A percentile compares a stretch with the other conserved stretches of the same genome.
These are phyloP conservation scores for Thecamonas trahens DNA, from an alignment of 78 protist species.

Conservation along the genomic window DNA sequence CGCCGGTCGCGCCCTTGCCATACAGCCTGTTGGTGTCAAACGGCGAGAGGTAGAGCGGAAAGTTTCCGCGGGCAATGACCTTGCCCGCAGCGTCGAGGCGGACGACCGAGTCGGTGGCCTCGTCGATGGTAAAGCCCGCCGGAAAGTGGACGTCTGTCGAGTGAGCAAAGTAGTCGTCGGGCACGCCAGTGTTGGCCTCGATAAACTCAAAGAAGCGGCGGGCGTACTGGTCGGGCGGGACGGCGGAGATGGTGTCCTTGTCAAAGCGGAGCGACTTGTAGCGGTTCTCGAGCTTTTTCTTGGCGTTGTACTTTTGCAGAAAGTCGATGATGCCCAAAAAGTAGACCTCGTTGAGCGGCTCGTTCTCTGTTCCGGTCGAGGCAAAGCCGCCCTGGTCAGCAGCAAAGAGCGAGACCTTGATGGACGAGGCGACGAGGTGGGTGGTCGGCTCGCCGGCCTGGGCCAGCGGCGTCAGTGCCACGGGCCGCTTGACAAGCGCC, in stretches of 20 bases:
- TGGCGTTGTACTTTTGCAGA: conserved; percentile 1
- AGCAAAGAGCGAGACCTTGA: background rate
- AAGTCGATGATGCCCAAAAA: conserved; percentile 55
- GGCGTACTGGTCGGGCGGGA: conserved; percentile 10
- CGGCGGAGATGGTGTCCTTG: conserved; percentile 3
- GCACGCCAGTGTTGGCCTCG: background rate
- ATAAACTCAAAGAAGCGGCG: conserved; percentile 17
- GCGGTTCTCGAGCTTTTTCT: conserved; percentile 23
- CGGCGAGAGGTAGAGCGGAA: too few species aligned
- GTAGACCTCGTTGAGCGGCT: conserved; percentile 8
- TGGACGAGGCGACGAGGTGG: background rate
- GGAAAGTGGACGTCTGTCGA: too few species aligned
- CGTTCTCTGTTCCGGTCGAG: background rate
- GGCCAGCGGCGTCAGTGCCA: background rate
- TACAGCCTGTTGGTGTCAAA: too few species aligned
- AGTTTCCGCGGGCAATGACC: too few species aligned
- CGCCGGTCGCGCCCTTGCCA: too few species aligned
- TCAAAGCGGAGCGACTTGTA: background rate
- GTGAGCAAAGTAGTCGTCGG: too few species aligned
- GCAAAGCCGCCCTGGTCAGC: conserved; percentile 19
- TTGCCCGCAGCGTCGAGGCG: too few species aligned
- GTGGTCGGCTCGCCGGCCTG: background rate
- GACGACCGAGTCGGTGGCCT: too few species aligned
- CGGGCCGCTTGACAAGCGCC: background rate
- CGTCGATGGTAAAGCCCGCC: too few species aligned